Evolutionary conservation across 495 filamentous ascomycete species (phyloP), one percentile per base, ranked within the genome.

Genomic region (Terfezia boudieri): DNA sequence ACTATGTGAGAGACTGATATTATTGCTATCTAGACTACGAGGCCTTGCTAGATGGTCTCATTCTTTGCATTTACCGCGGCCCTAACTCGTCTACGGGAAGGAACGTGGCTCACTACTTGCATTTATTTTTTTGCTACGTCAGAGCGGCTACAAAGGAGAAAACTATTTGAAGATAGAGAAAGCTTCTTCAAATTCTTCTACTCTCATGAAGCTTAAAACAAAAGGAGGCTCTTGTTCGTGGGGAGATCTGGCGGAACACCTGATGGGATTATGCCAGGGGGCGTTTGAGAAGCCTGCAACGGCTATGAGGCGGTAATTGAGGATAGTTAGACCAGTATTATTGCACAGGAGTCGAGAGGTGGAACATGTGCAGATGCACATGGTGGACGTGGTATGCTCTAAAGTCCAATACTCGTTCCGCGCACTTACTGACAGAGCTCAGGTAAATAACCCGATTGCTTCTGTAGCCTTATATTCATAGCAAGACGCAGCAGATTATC

Each of bases 1-100:
- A 84, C 86, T 86, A 0, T 67, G 95, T 9, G 86, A 94, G 57
- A 74, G 90, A 50, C 81, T 85, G 55, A 75, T 74, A 48, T 78
- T 94, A n/a, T 76, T 93, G 20, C 74, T 89, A 52, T 84, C 81
- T 57, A 80, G 84, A 11, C 74, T 96, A 17, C 74, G 84, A n/a
- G 89, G 90, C 1, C 74, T 95, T 17, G 86, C 86, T 9, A 79
- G 77, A 61, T 93, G 87, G 65, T 78, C 86, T 20, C 75, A 85
- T 20, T 78, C 76, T 2, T 64, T 67, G 26, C 59, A 68, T 7
- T 67, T 72, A 67, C 26, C 26, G 26, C 4, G 7, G 26, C 4
- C 26, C 26, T 32, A 32, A 32, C 26, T 52, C 69, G 61, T 50
- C 57, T 79, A 36, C 67, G 65, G 63, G 63, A 65, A 65, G 53